phyloP scores from a whole-genome alignment of 2,329 filamentous ascomycete genomes.

The Amphichorda felina region DNA sequence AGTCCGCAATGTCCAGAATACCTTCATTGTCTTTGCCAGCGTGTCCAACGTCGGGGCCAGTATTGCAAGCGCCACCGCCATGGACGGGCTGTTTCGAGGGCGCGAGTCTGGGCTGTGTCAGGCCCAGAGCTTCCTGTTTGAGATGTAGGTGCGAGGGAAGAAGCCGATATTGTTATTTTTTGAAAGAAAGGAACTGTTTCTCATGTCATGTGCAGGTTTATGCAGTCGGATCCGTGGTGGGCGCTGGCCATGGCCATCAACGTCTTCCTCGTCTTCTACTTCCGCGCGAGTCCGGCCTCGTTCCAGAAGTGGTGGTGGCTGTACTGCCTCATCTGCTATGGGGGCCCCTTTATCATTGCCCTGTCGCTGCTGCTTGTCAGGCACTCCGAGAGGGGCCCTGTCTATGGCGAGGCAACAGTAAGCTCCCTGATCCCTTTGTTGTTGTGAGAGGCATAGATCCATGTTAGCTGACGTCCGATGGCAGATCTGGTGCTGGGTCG shows the following conservation, averaged over 20 bases:
- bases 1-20: slow-evolving; percentile 46
- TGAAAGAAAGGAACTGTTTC: neutral
- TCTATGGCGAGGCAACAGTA: slow-evolving; percentile 48
- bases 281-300: slow-evolving; percentile 48
- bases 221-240: slow-evolving; percentile 67
- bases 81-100: slow-evolving; percentile 46
- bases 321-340: slow-evolving; percentile 61
- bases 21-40: slow-evolving; percentile 50
- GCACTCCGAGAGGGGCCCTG: slow-evolving; percentile 18
- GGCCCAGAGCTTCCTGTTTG: slow-evolving; percentile 47
- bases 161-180: too few species aligned
- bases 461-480: neutral
- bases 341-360: slow-evolving; percentile 56
- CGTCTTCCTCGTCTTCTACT: slow-evolving; percentile 60
- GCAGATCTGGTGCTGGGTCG: slow-evolving; percentile 53
- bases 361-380: slow-evolving; percentile 51
- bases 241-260: slow-evolving; percentile 75
- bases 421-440: slow-evolving; percentile 11
- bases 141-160: slow-evolving; percentile 59
- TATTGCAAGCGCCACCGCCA: slow-evolving; percentile 59
- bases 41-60: slow-evolving; percentile 48
- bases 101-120: slow-evolving; percentile 46
- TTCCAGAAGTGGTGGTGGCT: slow-evolving; percentile 63
- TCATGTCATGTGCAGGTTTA: slow-evolving; percentile 51
- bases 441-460: neutral